phyloP scores from a whole-genome alignment of 768 basidiomycete species.

The Boletus barrowsii region DNA sequence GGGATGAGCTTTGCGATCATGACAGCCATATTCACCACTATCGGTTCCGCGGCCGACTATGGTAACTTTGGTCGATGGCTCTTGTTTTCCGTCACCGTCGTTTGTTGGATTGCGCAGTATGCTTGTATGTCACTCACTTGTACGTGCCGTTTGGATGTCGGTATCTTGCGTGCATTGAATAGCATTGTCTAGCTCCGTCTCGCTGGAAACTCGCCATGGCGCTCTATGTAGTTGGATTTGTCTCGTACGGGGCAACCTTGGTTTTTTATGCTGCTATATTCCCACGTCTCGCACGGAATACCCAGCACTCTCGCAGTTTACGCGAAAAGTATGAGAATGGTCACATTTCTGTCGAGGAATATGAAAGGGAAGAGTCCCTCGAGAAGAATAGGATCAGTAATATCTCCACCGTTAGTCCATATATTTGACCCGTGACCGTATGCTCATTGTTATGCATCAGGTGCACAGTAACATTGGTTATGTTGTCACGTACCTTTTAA shows the following conservation, averaged over 20 bases:
- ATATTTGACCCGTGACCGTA: neutral
- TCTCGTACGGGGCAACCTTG: conserved; percentile 75
- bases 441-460: conserved; percentile 32
- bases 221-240: conserved; percentile 75
- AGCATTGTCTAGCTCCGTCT: conserved; percentile 44
- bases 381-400: conserved; percentile 87
- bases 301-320: conserved; percentile 54
- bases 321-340: conserved; percentile 54
- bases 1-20: conserved; percentile 77
- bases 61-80: conserved; percentile 70
- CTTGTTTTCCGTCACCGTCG: conserved; percentile 61
- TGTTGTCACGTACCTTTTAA: conserved; percentile 59
- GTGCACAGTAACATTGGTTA: conserved; percentile 77
- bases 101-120: conserved; percentile 81
- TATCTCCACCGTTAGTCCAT: conserved; percentile 62
- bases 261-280: conserved; percentile 80
- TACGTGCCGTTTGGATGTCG: conserved; percentile 31
- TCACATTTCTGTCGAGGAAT: conserved; percentile 57
- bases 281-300: conserved; percentile 79
- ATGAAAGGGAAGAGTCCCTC: conserved; percentile 70
- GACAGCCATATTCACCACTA: conserved; percentile 79
- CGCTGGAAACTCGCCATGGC: conserved; percentile 78
- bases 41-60: conserved; percentile 44
- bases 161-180: neutral
- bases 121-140: conserved; percentile 71